Percentiles rank a stretch among this genome's conserved stretches.
Conservation (phyloP, 805 yeast species). For the Barnettozyma salicaria region DNA sequence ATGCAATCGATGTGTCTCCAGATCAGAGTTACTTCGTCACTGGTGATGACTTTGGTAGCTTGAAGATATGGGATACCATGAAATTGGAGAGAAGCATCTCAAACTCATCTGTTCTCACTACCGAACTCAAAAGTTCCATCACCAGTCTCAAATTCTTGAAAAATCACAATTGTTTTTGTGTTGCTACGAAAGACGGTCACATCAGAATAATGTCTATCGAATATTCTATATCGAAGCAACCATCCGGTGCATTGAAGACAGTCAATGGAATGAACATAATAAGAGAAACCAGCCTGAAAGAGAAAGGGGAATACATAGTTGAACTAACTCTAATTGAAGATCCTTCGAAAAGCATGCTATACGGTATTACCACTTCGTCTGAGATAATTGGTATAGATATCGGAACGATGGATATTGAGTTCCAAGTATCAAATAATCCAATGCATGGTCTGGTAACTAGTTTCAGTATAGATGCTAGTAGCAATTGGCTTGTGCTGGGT, state of each 20-base stretch:
- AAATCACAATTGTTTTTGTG: conserved; percentile 53
- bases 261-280: conserved; percentile 27
- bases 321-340: conserved; percentile 37
- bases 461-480: conserved; percentile 47
- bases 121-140: conserved; percentile 45
- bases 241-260: conserved; percentile 12
- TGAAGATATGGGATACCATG: conserved; percentile 74
- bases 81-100: conserved; percentile 58
- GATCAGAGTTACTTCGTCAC: conserved; percentile 64
- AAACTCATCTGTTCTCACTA: conserved; percentile 41
- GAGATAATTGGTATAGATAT: conserved; percentile 52
- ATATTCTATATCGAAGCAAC: conserved; percentile 21
- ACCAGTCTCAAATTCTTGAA: conserved; percentile 45
- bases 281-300: conserved; percentile 35
- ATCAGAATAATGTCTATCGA: conserved; percentile 34
- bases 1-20: conserved; percentile 51
- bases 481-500: conserved; percentile 67
- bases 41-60: conserved; percentile 67
- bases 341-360: conserved; percentile 36
- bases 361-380: conserved; percentile 48
- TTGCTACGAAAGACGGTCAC: conserved; percentile 35
- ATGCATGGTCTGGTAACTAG: conserved; percentile 62
- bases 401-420: conserved; percentile 41
- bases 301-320: conserved; percentile 37
- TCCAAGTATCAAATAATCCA: conserved; percentile 46